A percentile compares a stretch with the other conserved stretches of the same genome.
These are phyloP conservation scores for Talaromyces sp. DNA, from an alignment of 2,329 filamentous ascomycete genomes.

Conservation along the genomic window DNA sequence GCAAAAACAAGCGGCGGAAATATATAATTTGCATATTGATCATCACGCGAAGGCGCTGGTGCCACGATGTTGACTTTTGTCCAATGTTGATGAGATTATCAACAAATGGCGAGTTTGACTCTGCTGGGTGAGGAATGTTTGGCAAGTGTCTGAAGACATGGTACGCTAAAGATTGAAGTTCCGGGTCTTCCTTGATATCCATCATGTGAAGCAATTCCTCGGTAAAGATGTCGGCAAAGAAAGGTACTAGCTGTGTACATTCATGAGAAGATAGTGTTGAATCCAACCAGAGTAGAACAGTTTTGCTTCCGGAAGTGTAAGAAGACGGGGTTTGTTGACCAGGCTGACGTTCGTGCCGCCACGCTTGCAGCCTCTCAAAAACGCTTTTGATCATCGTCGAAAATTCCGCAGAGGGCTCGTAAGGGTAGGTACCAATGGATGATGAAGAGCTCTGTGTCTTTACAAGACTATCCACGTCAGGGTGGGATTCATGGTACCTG, in stretches of 20 bases:
- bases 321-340: slow-evolving; percentile 90
- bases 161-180: slow-evolving; percentile 89
- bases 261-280: slow-evolving; percentile 85
- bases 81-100: slow-evolving; percentile 82
- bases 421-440: slow-evolving; percentile 78
- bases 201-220: slow-evolving; percentile 98
- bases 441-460: slow-evolving; percentile 73
- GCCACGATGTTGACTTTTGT: slow-evolving; percentile 79
- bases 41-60: slow-evolving; percentile 87
- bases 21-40: slow-evolving; percentile 99
- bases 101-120: slow-evolving; percentile 81
- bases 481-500: slow-evolving; percentile 89
- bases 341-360: slow-evolving; percentile 76
- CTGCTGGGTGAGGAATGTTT: slow-evolving; percentile 85
- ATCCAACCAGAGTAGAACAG: slow-evolving; percentile 91
- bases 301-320: slow-evolving; percentile 95
- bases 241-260: slow-evolving; percentile 82
- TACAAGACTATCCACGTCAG: slow-evolving; percentile 68
- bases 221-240: slow-evolving; percentile 86
- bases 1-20: slow-evolving; percentile 90
- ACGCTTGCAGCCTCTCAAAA: slow-evolving; percentile 74
- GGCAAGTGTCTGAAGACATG: slow-evolving; percentile 95
- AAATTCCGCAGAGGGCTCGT: slow-evolving; percentile 72
- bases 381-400: slow-evolving; percentile 64
- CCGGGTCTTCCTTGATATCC: slow-evolving; percentile 98